These are phyloP conservation scores for Xylaria grammica DNA, from an alignment of 495 filamentous ascomycete genomes.

Conservation along the genomic window DNA sequence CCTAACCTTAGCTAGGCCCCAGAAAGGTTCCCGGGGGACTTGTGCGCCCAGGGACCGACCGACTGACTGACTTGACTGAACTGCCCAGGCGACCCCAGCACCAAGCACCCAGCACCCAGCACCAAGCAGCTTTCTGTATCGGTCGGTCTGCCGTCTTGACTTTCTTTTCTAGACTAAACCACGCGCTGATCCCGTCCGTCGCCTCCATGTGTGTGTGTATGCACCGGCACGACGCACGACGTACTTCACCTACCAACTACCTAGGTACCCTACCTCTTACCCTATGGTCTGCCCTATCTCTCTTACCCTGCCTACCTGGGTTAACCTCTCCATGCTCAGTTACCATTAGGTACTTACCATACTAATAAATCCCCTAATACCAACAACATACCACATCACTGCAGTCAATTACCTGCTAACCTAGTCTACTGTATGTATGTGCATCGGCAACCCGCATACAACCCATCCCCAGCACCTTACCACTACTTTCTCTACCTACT, in stretches of 20 bases:
- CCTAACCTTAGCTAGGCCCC: too few relatives aligned
- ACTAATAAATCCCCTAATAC: too few relatives aligned
- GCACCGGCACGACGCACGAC: background rate
- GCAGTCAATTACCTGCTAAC: background rate
- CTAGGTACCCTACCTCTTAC: too few relatives aligned
- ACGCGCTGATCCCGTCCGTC: slow-evolving; percentile 23
- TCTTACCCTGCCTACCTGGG: too few relatives aligned
- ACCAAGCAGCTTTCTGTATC: slow-evolving; percentile 1
- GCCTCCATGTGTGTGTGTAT: too few relatives aligned
- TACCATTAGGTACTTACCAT: too few relatives aligned
- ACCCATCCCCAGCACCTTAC: slow-evolving; percentile 1
- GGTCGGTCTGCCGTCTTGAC: slow-evolving; percentile 11
- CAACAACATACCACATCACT: background rate
- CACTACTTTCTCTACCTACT: background rate
- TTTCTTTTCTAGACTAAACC: slow-evolving; percentile 16
- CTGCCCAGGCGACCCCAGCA: background rate
- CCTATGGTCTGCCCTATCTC: too few relatives aligned
- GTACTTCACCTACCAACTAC: background rate
- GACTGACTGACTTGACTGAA: too few relatives aligned
- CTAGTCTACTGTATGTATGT: background rate
- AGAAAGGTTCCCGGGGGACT: too few relatives aligned
- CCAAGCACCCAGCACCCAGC: background rate
- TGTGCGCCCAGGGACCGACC: too few relatives aligned
- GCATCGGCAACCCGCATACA: slow-evolving; percentile 11
- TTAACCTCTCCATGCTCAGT: too few relatives aligned